phyloP scores from a whole-genome alignment of 2,329 filamentous ascomycete species.

The Pseudogymnoascus sp. region DNA sequence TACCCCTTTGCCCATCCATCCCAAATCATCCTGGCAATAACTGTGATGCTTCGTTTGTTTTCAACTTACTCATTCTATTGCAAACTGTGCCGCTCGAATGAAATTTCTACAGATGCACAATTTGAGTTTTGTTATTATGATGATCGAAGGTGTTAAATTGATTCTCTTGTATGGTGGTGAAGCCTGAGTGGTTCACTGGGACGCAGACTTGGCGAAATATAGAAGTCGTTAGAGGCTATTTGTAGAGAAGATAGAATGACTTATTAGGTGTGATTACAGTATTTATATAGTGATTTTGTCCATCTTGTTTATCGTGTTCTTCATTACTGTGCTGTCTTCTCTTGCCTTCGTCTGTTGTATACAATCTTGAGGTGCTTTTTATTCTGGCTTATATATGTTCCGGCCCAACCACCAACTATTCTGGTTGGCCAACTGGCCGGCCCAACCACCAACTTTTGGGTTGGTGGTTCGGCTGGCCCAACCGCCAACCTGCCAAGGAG shows the following conservation, averaged over 20 bases:
- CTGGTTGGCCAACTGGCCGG: too few species aligned
- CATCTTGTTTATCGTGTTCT: constrained; percentile 7
- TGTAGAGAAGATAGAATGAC: constrained; percentile 1
- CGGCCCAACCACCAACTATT: too few species aligned
- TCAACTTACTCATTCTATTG: background rate
- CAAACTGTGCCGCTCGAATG: background rate
- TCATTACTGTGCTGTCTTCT: background rate
- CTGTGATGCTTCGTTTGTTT: background rate
- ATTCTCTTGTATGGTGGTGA: background rate
- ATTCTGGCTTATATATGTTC: too few species aligned
- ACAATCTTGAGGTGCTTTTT: too few species aligned
- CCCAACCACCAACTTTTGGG: too few species aligned
- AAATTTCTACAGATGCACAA: background rate
- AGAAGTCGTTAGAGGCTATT: background rate
- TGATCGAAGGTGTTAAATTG: background rate
- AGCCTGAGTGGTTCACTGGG: background rate
- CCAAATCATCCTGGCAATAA: too few species aligned
- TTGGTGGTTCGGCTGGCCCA: too few species aligned
- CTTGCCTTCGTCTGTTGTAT: background rate
- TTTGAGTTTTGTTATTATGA: background rate
- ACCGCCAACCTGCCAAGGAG: too few species aligned
- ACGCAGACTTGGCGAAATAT: background rate
- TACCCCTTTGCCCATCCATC: too few species aligned
- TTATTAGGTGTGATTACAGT: background rate
- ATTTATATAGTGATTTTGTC: constrained; percentile 3